A percentile compares a stretch with the other conserved stretches of the same genome.
Conservation (phyloP, 306 rosid genomes). For the apple (Malus domestica) region ASM211411v1 NC_041802.1:9582501-9583000, state of each 20-base stretch:
- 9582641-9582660: constrained; percentile 16
- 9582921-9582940: no score
- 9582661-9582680: neutral
- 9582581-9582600: constrained; percentile 6
- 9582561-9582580: constrained; percentile 18
- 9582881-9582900: neutral
- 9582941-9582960: no score
- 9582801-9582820: constrained; percentile 52
- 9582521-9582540: constrained; percentile 32
- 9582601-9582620: neutral
- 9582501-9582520: constrained; percentile 55
- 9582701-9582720: constrained; percentile 17
- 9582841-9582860: constrained; percentile 47
- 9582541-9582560: constrained; percentile 23
- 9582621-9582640: constrained; percentile 24
- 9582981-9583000: neutral
- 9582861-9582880: constrained; percentile 42
- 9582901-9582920: neutral
- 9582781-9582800: constrained; percentile 29
- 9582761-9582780: constrained; percentile 12
- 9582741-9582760: neutral
- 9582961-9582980: neutral
- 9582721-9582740: no score
- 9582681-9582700: neutral
- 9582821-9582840: constrained; percentile 58